These are phyloP conservation scores for Hanseniaspora guilliermondii DNA, from an alignment of 805 yeast species.

Conservation along the genomic window DNA sequence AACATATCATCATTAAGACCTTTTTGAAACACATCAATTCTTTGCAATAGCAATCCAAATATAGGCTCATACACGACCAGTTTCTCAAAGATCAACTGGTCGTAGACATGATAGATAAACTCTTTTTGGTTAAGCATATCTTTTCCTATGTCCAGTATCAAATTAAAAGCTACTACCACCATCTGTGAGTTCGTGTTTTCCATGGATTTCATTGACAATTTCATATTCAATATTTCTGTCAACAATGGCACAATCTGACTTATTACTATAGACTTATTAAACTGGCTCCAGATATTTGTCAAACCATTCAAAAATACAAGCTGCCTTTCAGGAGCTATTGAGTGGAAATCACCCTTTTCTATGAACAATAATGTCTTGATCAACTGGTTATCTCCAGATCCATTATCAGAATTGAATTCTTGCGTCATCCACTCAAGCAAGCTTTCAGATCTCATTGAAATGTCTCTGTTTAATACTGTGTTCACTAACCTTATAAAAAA, in stretches of 20 bases:
- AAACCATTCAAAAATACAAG: slow-evolving; percentile 16
- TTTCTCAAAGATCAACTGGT: background rate
- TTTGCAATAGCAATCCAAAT: slow-evolving; percentile 33
- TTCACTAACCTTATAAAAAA: slow-evolving; percentile 27
- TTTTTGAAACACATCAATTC: slow-evolving; percentile 35
- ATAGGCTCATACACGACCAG: slow-evolving; percentile 21
- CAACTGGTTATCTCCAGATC: slow-evolving; percentile 22
- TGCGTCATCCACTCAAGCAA: slow-evolving; percentile 15
- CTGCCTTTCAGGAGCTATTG: slow-evolving; percentile 15
- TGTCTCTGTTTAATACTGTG: slow-evolving; percentile 34
- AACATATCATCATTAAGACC: slow-evolving; percentile 45
- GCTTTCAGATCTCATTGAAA: slow-evolving; percentile 22
- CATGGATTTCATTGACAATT: slow-evolving; percentile 22
- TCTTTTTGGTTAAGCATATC: background rate
- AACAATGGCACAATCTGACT: slow-evolving; percentile 25
- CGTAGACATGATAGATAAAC: background rate
- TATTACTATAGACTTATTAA: slow-evolving; percentile 23
- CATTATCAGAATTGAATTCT: slow-evolving; percentile 8
- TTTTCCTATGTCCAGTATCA: slow-evolving; percentile 15
- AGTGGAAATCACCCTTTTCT: slow-evolving; percentile 47
- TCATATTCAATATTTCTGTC: slow-evolving; percentile 25
- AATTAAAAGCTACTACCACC: slow-evolving; percentile 18
- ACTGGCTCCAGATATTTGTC: slow-evolving; percentile 10
- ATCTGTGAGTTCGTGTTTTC: slow-evolving; percentile 21
- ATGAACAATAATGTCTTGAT: slow-evolving; percentile 38